Evolutionary conservation across 1,139 yeast genomes (phyloP), one percentile per base, ranked within the genome.

Genomic region (Suhomyces ambrosiae): DNA sequence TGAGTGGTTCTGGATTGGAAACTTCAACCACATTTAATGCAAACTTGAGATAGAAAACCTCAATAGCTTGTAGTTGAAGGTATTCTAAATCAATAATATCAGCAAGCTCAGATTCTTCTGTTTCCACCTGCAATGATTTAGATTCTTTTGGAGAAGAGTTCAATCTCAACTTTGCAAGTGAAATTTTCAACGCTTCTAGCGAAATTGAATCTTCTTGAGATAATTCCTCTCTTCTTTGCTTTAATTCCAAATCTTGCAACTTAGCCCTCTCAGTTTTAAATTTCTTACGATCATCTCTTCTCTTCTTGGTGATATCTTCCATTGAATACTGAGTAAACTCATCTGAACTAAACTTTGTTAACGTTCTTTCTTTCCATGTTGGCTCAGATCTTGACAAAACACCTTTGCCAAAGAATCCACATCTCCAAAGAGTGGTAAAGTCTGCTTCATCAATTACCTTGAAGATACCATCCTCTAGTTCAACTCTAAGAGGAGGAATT

Each of bases 361-460:
- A 49, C 1, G 87, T 80, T 38, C 97, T 73, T 10, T 69, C 69
- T 31, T 59, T 62, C 97, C 97, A 92, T 0, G 96, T 80, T 0
- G 98, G 96, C 52, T 92, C 97, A 41, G 95, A 85, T 47, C 99
- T 70, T 23, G 96, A 86, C 34, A 89, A 65, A 4, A 79, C 74
- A 2, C 98, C 99, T 52, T 92, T 92, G 7, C 99, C 99, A 55
- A 88, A 94, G 56, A 89, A 92, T 0, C 99, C 99, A 53, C 76
- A 76, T 21, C 73, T 63, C 97, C 98, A 92, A 7, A 92, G 65
- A 21, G 60, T 59, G n/a, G 56, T 52, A 78, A 82, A 83, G 27
- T 74, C 79, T 0, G 53, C 49, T 1, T 56, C 63, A 38, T 74
- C 71, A 3, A 51, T 49, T 1, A 81, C 81, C 40, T 64, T 63